A percentile compares a stretch with the other conserved stretches of the same genome.
Evolutionary conservation across 352 stramenopile species (phyloP).

Genomic region (Phytopythium boreale): DNA sequence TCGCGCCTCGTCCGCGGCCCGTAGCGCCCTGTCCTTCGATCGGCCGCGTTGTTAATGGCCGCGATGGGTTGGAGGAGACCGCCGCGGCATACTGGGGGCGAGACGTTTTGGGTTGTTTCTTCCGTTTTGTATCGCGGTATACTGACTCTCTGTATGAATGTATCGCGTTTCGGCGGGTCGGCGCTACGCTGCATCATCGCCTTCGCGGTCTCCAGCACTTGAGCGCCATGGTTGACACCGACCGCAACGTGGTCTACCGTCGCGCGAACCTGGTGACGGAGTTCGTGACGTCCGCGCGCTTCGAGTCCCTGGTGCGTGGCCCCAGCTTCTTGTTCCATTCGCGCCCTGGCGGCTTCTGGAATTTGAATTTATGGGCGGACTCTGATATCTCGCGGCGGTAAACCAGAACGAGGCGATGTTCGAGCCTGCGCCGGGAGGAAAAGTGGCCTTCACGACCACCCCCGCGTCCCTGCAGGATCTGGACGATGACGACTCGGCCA

Average conservation of each 20-base stretch:
- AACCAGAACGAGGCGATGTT: constrained; percentile 27
- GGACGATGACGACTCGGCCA: constrained; percentile 22
- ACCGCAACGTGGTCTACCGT: constrained; percentile 65
- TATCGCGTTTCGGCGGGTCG: neutral
- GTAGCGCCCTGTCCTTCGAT: neutral
- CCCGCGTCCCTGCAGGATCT: constrained; percentile 34
- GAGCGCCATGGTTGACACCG: constrained; percentile 34
- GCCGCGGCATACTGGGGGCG: neutral
- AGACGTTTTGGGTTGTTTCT: constrained; percentile 3
- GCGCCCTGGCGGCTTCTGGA: too few species aligned
- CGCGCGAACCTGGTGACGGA: constrained; percentile 45
- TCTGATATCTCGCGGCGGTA: neutral
- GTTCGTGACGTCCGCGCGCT: constrained; percentile 49
- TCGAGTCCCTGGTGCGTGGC: constrained; percentile 50
- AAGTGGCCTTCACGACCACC: constrained; percentile 32
- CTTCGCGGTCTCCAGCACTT: constrained; percentile 22
- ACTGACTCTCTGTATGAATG: constrained; percentile 8
- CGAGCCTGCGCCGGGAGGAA: constrained; percentile 17
- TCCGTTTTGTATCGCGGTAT: constrained; percentile 5
- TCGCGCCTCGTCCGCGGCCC: neutral
- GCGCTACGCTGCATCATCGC: neutral
- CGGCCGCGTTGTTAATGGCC: neutral
- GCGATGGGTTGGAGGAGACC: neutral
- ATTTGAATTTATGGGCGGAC: neutral
- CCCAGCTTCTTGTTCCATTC: neutral